phyloP scores from a whole-genome alignment of 805 yeast genomes.

The Candida pseudofarinosa region DNA sequence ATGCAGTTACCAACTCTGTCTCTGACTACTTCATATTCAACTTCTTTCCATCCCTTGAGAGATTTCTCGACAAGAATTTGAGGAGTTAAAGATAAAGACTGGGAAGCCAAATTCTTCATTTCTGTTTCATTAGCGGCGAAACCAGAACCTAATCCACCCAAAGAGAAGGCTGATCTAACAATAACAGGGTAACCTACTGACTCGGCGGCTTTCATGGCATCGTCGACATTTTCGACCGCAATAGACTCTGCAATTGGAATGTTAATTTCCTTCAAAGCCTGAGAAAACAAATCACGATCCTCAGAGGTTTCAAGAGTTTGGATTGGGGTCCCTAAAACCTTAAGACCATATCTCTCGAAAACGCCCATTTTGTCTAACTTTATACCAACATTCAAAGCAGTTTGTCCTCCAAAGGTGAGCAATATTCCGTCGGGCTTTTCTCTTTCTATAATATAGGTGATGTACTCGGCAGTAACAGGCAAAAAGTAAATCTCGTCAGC shows the following conservation, averaged over 20 bases:
- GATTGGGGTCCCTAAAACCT: constrained; percentile 97
- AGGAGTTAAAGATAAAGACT: constrained; percentile 84
- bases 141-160: constrained; percentile 98
- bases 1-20: constrained; percentile 96
- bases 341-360: constrained; percentile 83
- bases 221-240: constrained; percentile 92
- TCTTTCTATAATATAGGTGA: constrained; percentile 89
- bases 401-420: constrained; percentile 97
- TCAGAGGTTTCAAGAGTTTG: constrained; percentile 93
- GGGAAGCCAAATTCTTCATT: constrained; percentile 81
- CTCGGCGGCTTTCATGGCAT: constrained; percentile 87
- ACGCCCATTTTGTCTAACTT: constrained; percentile 93
- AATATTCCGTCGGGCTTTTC: constrained; percentile 96
- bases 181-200: constrained; percentile 91
- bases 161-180: constrained; percentile 94
- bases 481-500: constrained; percentile 95
- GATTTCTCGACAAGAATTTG: constrained; percentile 96
- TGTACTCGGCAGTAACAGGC: constrained; percentile 96
- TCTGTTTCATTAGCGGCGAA: constrained; percentile 84
- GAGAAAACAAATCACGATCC: constrained; percentile 94
- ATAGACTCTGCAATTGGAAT: constrained; percentile 96
- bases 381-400: constrained; percentile 94
- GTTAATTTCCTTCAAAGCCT: constrained; percentile 89
- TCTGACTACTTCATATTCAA: constrained; percentile 97
- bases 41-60: constrained; percentile 98